Conservation (phyloP, 345 rosid species). For the Corchorus olitorius region DNA sequence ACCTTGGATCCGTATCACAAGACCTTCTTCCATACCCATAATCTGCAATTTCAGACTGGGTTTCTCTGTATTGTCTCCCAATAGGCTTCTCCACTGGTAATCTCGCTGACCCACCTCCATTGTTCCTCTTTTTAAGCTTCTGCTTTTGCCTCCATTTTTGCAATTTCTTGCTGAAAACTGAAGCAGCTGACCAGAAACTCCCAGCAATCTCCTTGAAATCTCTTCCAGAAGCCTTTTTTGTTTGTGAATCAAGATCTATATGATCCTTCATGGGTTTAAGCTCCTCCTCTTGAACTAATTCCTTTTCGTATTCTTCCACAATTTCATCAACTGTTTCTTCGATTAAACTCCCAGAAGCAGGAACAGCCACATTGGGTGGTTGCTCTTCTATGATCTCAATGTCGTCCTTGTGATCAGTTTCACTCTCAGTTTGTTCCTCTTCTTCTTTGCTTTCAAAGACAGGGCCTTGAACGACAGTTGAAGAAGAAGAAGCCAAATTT, state of each 20-base stretch:
- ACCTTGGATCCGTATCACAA: slow-evolving; percentile 98
- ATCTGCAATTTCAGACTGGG: slow-evolving; percentile 97
- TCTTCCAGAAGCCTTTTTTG: slow-evolving; percentile 70
- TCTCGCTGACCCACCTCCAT: slow-evolving; percentile 70
- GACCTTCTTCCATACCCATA: slow-evolving; percentile 94
- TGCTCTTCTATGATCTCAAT: slow-evolving; percentile 45
- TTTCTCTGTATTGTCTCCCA: slow-evolving; percentile 85
- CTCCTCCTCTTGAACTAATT: slow-evolving; percentile 52
- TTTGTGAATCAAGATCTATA: slow-evolving; percentile 83
- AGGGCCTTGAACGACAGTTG: slow-evolving; percentile 38
- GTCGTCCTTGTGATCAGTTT: slow-evolving; percentile 37
- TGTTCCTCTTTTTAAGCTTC: slow-evolving; percentile 78
- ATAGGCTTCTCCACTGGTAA: slow-evolving; percentile 96
- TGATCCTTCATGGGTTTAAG: slow-evolving; percentile 85
- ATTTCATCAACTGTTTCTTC: slow-evolving; percentile 44
- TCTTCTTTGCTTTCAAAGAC: slow-evolving; percentile 60
- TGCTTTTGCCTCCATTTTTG: slow-evolving; percentile 97
- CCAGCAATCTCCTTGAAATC: slow-evolving; percentile 78
- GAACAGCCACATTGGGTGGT: slow-evolving; percentile 39
- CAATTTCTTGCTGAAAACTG: slow-evolving; percentile 94
- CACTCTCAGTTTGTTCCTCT: slow-evolving; percentile 45
- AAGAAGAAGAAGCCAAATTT: slow-evolving; percentile 38
- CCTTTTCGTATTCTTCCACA: slow-evolving; percentile 37
- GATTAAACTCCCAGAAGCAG: slow-evolving; percentile 37
- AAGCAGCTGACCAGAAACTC: slow-evolving; percentile 98